Base-by-base conservation (phyloP, 495 filamentous ascomycete species). In the Neurospora sp. region DNA sequence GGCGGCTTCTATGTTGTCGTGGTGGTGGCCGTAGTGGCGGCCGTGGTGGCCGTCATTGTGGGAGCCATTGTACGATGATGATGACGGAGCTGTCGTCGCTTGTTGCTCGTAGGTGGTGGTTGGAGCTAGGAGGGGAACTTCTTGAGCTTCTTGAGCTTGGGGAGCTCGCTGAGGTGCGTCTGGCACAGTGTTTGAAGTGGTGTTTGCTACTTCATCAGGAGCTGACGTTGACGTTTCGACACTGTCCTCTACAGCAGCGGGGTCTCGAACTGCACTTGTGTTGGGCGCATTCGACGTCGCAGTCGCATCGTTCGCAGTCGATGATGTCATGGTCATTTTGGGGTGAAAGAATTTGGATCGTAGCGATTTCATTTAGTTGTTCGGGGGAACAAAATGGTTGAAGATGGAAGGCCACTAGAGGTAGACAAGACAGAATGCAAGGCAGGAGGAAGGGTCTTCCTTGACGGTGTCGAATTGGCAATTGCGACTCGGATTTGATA, bases 1-100 rank as follows among this genome's bases (percentile, higher is more conserved):
- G 20, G 77, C 76, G 14, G 71, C 74, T 70, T 79, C 74, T 70
- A 79, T 78, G 74, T 73, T 69, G 22, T 53, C 69, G 44, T 75
- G 31, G 45, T 53, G 20, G 44, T 42, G 45, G 41, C 7, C 14
- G 1, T 44, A 4, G 1, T 48, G 44, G n/a, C 4, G 45, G 6
- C 7, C 16, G 16, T n/a, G 1, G 1, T 48, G 44, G 3, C n/a
- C 17, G 42, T 35, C 31, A 5, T 35, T 35, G 31, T 35, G 31
- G 31, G 31, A 35, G 31, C 3, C 3, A 35, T 35, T 35, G 31
- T 35, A 35, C 31, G 31, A 35, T 35, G 31, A 35, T 35, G 31
- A 35, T 4, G 31, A 35, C 0, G 31, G 31, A 35, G 3, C 31
- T 35, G 31, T 35, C 31, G 31, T 35, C 3, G 31, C 31, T 35